Evolutionary conservation across 371 early-diverging fungal genomes (phyloP).

Genomic region (Entomophthora muscae): DNA sequence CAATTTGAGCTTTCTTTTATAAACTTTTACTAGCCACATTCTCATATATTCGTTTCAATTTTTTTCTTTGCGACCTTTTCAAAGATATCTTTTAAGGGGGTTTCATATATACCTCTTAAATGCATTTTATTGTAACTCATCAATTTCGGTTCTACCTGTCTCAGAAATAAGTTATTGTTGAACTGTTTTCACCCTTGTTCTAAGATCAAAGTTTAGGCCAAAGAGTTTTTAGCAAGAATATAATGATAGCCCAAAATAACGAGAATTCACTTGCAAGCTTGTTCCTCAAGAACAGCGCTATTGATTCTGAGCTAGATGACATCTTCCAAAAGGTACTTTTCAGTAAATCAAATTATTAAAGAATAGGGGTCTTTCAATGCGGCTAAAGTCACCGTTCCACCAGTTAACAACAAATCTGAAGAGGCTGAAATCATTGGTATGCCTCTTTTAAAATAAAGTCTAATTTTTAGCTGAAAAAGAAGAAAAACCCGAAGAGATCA

Average conservation of each 20-base stretch:
- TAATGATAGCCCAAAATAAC: neutral
- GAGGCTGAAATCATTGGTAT: neutral
- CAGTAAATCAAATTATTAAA: neutral
- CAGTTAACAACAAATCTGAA: neutral
- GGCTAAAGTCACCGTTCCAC: neutral
- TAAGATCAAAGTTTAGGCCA: too few relatives aligned
- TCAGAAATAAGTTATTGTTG: too few relatives aligned
- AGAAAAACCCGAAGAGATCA: neutral
- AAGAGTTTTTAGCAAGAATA: too few relatives aligned
- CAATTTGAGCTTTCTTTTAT: too few relatives aligned
- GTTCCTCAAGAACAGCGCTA: neutral
- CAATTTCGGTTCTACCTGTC: too few relatives aligned
- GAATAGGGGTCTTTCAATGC: neutral
- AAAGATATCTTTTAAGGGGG: too few relatives aligned
- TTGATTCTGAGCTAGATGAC: constrained; percentile 6
- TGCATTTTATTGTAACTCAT: too few relatives aligned
- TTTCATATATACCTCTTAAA: too few relatives aligned
- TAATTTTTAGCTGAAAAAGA: neutral
- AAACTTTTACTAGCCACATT: too few relatives aligned
- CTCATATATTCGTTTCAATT: too few relatives aligned
- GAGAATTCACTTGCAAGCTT: neutral
- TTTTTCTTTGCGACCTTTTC: too few relatives aligned
- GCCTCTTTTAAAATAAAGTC: neutral
- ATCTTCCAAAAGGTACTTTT: neutral
- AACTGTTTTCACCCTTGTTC: too few relatives aligned